phyloP scores from a whole-genome alignment of 164 flowering plant species.

The Stephania cephalantha region DNA sequence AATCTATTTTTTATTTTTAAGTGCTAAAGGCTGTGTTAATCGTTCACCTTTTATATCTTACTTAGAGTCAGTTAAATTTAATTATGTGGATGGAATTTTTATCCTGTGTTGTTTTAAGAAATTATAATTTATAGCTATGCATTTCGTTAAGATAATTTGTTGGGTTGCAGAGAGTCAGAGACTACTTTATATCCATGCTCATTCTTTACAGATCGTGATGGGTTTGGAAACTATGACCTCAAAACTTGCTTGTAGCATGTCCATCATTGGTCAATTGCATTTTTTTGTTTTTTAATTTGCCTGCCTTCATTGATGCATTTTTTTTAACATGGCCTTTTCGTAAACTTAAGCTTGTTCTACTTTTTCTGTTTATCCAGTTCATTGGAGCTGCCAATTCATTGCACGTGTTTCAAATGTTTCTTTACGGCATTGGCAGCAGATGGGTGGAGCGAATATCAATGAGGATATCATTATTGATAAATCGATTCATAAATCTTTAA shows the following conservation, averaged over 20 bases:
- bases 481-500: constrained; percentile 66
- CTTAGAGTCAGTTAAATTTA: not conserved
- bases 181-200: not conserved
- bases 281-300: not conserved
- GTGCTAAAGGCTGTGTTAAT: not conserved
- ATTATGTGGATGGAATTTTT: not conserved
- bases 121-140: not conserved
- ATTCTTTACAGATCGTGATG: not conserved
- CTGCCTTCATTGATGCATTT: not conserved
- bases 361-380: constrained; percentile 38
- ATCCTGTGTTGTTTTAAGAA: not conserved
- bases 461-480: constrained; percentile 73
- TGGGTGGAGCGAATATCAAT: constrained; percentile 82
- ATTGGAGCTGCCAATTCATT: constrained; percentile 89
- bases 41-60: not conserved
- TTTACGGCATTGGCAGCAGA: constrained; percentile 76
- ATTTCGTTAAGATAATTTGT: not conserved
- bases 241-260: not conserved
- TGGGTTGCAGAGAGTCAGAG: not conserved
- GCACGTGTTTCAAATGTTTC: constrained; percentile 83
- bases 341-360: not conserved
- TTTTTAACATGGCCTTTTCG: not conserved
- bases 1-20: not conserved
- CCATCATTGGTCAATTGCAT: not conserved
- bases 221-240: not conserved